Evolutionary conservation across 75 land plant species (phyloP).

Genomic region (Cunninghamia lanceolata): DNA sequence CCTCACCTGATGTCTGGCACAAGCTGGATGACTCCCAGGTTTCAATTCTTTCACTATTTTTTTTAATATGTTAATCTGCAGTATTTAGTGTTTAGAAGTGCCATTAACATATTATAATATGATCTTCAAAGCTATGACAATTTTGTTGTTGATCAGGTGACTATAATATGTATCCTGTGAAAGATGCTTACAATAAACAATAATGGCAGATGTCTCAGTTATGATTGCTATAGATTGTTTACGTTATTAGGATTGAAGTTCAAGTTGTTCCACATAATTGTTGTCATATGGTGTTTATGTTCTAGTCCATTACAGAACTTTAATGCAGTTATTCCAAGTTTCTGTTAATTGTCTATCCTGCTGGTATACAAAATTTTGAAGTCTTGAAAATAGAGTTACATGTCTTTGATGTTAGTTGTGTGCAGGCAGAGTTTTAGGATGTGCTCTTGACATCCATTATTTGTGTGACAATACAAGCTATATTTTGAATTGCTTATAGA

Average conservation of each 20-base stretch:
- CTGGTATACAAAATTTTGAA: too few relatives aligned
- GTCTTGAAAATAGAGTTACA: too few relatives aligned
- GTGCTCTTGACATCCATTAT: background rate
- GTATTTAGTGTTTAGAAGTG: background rate
- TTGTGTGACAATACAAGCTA: background rate
- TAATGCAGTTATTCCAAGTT: background rate
- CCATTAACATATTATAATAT: background rate
- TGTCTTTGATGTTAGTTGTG: background rate
- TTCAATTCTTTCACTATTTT: background rate
- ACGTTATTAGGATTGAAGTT: background rate
- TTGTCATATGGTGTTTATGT: background rate
- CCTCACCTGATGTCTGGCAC: constrained; percentile 62
- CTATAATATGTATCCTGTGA: background rate
- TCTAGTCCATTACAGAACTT: too few relatives aligned
- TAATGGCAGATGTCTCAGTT: background rate
- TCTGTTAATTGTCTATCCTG: background rate
- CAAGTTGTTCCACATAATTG: background rate
- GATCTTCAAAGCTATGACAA: background rate
- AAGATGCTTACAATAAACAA: background rate
- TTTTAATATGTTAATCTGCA: background rate
- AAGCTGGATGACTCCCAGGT: constrained; percentile 70
- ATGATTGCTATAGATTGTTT: background rate
- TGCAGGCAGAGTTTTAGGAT: background rate
- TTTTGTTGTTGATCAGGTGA: background rate
- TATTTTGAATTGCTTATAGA: background rate